Evolutionary conservation across 2,329 filamentous ascomycete genomes (phyloP).

Genomic region (Aspergillus tamarii): DNA sequence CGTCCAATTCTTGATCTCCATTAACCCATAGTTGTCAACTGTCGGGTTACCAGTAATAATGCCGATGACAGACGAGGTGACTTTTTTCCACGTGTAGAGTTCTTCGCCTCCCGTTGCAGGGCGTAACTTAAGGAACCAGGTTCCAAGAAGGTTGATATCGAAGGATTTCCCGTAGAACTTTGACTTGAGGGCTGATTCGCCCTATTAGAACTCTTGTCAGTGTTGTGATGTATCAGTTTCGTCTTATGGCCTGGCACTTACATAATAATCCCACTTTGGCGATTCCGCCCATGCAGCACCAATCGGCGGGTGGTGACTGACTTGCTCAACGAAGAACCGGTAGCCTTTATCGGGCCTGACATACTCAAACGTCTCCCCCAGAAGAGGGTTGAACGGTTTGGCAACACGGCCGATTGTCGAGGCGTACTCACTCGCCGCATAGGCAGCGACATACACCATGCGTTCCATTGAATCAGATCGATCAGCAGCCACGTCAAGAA

Average conservation of each 20-base stretch:
- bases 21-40: constrained; percentile 96
- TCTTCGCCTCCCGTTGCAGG: constrained; percentile 77
- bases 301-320: constrained; percentile 94
- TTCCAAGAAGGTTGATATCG: constrained; percentile 93
- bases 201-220: constrained; percentile 50
- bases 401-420: constrained; percentile 96
- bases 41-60: constrained; percentile 96
- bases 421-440: constrained; percentile 94
- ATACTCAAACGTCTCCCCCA: constrained; percentile 97
- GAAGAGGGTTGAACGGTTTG: constrained; percentile 95
- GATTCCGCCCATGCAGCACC: constrained; percentile 92
- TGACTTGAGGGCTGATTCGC: constrained; percentile 90
- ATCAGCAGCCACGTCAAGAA: constrained; percentile 86
- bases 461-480: constrained; percentile 86
- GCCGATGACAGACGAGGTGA: constrained; percentile 94
- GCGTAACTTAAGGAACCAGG: constrained; percentile 90
- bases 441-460: constrained; percentile 91
- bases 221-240: not conserved
- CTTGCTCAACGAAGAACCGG: constrained; percentile 97
- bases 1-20: constrained; percentile 97
- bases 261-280: constrained; percentile 90
- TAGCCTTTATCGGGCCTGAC: constrained; percentile 94
- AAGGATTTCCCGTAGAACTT: constrained; percentile 98
- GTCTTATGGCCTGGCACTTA: constrained; percentile 35
- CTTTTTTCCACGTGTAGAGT: constrained; percentile 98